Base-by-base conservation (phyloP, 2,329 filamentous ascomycete genomes). In the Fusarium hainanense region DNA sequence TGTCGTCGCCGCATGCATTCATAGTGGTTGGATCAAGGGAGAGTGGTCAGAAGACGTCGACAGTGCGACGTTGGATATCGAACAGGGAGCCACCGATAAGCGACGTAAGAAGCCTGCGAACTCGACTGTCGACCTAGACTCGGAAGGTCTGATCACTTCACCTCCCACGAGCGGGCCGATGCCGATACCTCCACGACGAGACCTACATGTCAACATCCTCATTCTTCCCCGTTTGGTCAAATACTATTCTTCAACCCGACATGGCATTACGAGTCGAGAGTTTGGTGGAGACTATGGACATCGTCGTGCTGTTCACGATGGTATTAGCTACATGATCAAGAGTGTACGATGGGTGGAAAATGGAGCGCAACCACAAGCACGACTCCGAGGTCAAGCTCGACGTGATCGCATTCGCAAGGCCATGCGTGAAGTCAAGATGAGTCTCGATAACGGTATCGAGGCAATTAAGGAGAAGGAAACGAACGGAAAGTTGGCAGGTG, bases 1-100 rank as follows among this genome's bases (percentile, higher is more conserved):
- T 76, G 89, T 96, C 1, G 87, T 99, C 25, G 95, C 94, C 0
- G 94, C 95, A 4, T 95, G 94, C 63, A 95, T 99, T 47, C 96
- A 99, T 78, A 90, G 90, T 3, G 96, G 96, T 6, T 98, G 94
- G 90, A 92, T 99, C 71, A 90, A 91, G 43, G 95, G 95, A 34
- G 93, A 94, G 74, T 97, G 94, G 92, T 85, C 89, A 7, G 89
- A 94, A 9, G 91, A 93, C 37, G 87, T 96, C 2, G 92, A 96
- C 72, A 84, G 88, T 2, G 83, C 85, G 14, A 83, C 95, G 79
- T 84, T 97, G 13, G 87, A 87, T 20, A 79, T 90, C 4, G 83
- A 86, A 25, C 74, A 78, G 49, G 75, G 79, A 49, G 49, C 64
- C 21, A 74, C 74, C 14, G 71, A 74, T 30, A 79, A 77, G 57